phyloP scores from a whole-genome alignment of 202 grass and related monocot genomes.

The Schoenoplectus tabernaemontani region DNA sequence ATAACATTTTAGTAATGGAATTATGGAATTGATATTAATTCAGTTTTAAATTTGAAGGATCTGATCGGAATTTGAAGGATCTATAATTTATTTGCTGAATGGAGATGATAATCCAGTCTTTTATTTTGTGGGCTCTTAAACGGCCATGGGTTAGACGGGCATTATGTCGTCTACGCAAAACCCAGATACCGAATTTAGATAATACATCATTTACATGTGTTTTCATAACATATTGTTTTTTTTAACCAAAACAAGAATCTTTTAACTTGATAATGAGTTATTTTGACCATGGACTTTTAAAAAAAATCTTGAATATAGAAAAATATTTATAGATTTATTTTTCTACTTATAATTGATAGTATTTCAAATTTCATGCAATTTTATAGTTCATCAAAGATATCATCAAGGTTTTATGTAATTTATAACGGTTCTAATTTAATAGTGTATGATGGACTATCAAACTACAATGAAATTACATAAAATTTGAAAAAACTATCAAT shows the following conservation, averaged over 20 bases:
- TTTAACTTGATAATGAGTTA: no score
- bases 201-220: not conserved
- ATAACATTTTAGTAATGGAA: not conserved
- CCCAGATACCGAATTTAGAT: not conserved
- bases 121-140: not conserved
- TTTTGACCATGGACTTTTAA: no score
- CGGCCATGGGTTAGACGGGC: not conserved
- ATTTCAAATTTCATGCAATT: no score
- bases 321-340: no score
- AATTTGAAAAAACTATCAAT: no score
- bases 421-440: no score
- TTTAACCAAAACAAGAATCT: not conserved
- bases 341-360: no score
- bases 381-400: no score
- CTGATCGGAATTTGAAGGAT: not conserved
- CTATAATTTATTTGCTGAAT: not conserved
- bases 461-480: no score
- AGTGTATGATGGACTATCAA: no score
- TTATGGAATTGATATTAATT: not conserved
- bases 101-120: not conserved
- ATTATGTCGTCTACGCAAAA: not conserved
- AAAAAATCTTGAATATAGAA: no score
- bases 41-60: not conserved
- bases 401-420: no score
- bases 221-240: not conserved